Evolutionary conservation across 306 rosid species (phyloP), one percentile per base, ranked within the genome.

Genomic region (Morella rubra): DNA sequence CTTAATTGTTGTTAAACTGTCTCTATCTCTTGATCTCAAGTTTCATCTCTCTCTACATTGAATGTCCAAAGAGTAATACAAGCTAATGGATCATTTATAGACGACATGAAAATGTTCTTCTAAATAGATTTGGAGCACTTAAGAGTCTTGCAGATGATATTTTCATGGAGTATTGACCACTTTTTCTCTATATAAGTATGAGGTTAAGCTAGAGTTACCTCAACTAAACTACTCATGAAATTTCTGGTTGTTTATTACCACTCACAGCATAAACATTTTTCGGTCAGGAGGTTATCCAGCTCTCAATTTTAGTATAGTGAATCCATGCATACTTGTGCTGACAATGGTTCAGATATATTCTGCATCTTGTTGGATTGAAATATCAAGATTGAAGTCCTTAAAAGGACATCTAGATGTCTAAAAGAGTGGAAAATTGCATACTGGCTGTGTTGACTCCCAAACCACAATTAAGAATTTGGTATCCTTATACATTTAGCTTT

Each of bases 11-110:
- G 37, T 62, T 4, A 19, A 64, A 50, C 56, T 50, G 5, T 60
- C 8, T 55, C 76, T 79, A 37, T 81, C 49, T 15, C 46, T 46
- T 71, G 55, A 22, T 73, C 18, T 73, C 69, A 20, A 71, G 69
- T 60, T 70, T 73, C 79, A 18, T n/a, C 49, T 45, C 64, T 40
- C 74, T 61, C 8, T 8, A 65, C 41, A 65, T 42, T 65, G 9
- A 65, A 65, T 42, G 41, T 41, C 5, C 15, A 41, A 8, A 16
- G 7, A 65, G 50, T 65, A 42, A 18, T 41, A 40, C 70, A 40
- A 64, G 49, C 22, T 37, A 16, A 64, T 22, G 40, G 40, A 40
- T 41, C 44, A 24, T 65, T 65, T 65, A 65, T 65, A 41, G 46
- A 65, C 15, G 8, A 65, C n/a, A 65, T 65, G 46, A 41, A 18